A percentile compares a stretch with the other conserved stretches of the same genome.
phyloP scores from a whole-genome alignment of 257 asterid genomes.

The Agastache rugosa region DNA sequence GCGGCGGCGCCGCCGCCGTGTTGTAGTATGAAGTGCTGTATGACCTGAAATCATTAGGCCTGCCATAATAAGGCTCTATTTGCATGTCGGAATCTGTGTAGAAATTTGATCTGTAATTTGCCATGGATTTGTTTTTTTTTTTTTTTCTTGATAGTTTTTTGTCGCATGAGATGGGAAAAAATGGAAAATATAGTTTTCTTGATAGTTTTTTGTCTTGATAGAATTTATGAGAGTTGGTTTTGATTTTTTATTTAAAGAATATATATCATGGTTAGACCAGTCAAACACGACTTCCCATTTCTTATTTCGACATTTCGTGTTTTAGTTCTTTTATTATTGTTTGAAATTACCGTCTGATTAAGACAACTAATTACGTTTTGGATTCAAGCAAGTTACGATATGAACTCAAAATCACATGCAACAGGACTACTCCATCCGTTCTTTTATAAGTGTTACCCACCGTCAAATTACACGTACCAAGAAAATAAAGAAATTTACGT shows the following conservation, averaged over 20 bases:
- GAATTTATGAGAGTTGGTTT: neutral
- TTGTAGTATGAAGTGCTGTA: slow-evolving; percentile 44
- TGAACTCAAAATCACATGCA: neutral
- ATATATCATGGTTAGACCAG: slow-evolving; percentile 24
- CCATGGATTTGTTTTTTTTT: slow-evolving; percentile 38
- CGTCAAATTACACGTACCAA: too few species aligned
- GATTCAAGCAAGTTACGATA: neutral
- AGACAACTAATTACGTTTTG: neutral
- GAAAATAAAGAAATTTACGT: too few species aligned
- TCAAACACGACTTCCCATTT: slow-evolving; percentile 37
- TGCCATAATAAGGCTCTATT: slow-evolving; percentile 47
- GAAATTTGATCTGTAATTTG: slow-evolving; percentile 51
- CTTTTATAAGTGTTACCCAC: too few species aligned
- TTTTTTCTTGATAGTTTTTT: neutral
- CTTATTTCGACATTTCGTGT: neutral
- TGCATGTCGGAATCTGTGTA: slow-evolving; percentile 42
- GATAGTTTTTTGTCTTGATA: neutral
- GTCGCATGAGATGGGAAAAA: neutral
- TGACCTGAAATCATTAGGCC: slow-evolving; percentile 42
- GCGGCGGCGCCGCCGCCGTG: slow-evolving; percentile 27
- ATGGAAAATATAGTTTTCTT: neutral
- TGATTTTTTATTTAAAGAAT: neutral
- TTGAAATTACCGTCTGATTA: neutral
- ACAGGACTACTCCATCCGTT: too few species aligned
- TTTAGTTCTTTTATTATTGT: neutral